Conservation (phyloP, 495 filamentous ascomycete genomes). For the Bryoglossum gracile region DNA sequence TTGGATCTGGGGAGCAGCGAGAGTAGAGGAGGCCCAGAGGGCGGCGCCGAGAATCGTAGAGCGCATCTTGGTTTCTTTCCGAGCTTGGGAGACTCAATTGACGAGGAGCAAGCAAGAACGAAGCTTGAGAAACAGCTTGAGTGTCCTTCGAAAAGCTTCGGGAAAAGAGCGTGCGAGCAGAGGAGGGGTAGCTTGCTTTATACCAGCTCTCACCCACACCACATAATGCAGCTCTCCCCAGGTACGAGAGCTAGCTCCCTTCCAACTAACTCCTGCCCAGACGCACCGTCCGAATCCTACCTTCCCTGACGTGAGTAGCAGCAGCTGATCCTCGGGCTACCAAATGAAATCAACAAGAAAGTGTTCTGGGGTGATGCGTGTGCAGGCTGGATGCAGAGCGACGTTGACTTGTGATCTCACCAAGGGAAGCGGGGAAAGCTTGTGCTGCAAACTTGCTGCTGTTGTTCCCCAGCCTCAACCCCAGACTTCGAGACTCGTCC, state of each 20-base stretch:
- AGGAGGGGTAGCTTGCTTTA: slow-evolving; percentile 9
- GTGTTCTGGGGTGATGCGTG: too few species aligned
- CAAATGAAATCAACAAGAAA: neutral
- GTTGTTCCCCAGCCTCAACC: too few species aligned
- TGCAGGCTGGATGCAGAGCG: too few species aligned
- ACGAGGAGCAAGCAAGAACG: neutral
- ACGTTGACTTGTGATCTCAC: too few species aligned
- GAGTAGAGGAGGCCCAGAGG: neutral
- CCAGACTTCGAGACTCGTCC: too few species aligned
- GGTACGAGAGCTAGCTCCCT: too few species aligned
- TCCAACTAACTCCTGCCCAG: too few species aligned
- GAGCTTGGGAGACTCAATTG: slow-evolving; percentile 2
- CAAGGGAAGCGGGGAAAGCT: too few species aligned
- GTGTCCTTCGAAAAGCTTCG: neutral
- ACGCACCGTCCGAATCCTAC: too few species aligned
- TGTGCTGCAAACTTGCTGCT: too few species aligned
- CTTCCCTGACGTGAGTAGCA: too few species aligned
- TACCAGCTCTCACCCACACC: neutral
- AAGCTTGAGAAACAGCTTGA: neutral
- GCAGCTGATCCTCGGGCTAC: neutral
- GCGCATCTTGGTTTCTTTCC: slow-evolving; percentile 13
- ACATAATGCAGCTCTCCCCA: too few species aligned
- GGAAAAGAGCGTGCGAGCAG: slow-evolving; percentile 5
- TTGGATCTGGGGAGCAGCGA: slow-evolving; percentile 13
- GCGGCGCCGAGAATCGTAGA: neutral